Percentiles rank a stretch among this genome's conserved stretches.
Conservation (phyloP, 1,284 basidiomycete genomes). For the Pseudozyma hubeiensis region DNA sequence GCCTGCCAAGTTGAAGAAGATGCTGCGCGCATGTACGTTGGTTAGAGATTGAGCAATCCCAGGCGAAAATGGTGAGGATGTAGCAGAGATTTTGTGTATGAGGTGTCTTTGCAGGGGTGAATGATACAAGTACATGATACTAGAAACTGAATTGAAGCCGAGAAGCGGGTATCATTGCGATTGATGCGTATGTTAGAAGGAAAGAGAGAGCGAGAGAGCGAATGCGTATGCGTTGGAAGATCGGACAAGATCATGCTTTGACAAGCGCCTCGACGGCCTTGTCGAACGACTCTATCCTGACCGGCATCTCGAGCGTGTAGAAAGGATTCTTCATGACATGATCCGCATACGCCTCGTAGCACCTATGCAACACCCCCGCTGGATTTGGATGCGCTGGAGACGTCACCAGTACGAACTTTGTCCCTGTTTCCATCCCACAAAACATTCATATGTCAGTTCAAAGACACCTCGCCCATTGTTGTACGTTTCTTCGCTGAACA, state of each 20-base stretch:
- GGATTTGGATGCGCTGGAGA: constrained; percentile 78
- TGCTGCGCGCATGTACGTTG: constrained; percentile 70
- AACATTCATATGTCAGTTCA: neutral
- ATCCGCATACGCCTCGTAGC: constrained; percentile 91
- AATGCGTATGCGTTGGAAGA: neutral
- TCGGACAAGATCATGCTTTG: constrained; percentile 18
- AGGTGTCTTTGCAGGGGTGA: neutral
- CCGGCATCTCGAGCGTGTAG: constrained; percentile 98
- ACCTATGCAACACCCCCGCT: constrained; percentile 73
- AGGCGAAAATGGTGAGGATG: no score
- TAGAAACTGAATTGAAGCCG: neutral
- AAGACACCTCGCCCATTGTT: neutral
- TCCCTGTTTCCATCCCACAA: constrained; percentile 74
- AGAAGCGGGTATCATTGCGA: constrained; percentile 5
- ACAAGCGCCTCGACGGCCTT: constrained; percentile 69
- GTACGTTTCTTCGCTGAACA: neutral
- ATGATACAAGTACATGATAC: constrained; percentile 22
- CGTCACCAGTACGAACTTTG: constrained; percentile 94
- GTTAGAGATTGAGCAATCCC: constrained; percentile 65
- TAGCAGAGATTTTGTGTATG: no score
- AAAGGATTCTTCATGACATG: constrained; percentile 99
- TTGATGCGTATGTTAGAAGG: no score
- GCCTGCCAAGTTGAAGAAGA: constrained; percentile 70
- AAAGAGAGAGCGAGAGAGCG: neutral
- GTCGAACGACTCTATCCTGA: constrained; percentile 90